Conservation (phyloP, 2,329 filamentous ascomycete species). For the Lecanicillium sp. region DNA sequence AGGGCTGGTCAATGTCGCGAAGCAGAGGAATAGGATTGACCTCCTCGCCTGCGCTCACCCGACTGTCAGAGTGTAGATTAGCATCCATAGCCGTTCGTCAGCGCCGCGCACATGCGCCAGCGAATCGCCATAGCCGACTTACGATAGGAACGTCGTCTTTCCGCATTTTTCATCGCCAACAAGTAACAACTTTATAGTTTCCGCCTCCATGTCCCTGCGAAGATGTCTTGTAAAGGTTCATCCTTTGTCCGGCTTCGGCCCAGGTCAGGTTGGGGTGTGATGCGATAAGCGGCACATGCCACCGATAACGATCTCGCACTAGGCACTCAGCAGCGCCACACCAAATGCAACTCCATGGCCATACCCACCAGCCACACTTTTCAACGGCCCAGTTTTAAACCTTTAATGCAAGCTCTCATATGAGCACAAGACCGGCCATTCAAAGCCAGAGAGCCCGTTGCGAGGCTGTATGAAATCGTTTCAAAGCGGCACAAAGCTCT, state of each 20-base stretch:
- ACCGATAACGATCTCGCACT: conserved; percentile 4
- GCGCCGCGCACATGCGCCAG: no score
- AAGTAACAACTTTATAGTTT: conserved; percentile 45
- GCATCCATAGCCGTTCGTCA: no score
- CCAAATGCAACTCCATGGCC: background rate
- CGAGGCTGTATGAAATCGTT: background rate
- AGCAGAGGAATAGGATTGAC: conserved; percentile 39
- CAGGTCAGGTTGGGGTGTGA: no score
- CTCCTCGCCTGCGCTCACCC: conserved; percentile 40
- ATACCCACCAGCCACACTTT: background rate
- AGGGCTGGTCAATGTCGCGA: conserved; percentile 53
- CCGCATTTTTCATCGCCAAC: conserved; percentile 53
- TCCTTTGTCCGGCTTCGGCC: background rate
- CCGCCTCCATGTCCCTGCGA: conserved; percentile 32
- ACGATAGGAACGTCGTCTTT: conserved; percentile 57
- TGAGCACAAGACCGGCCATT: no score
- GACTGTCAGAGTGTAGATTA: conserved; percentile 25
- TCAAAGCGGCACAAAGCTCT: background rate
- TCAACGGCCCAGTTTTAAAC: conserved; percentile 6
- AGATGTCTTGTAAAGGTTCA: no score
- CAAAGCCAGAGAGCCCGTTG: no score
- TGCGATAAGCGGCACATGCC: conserved; percentile 4
- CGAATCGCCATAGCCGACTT: conserved; percentile 22
- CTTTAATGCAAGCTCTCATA: no score
- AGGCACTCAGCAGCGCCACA: background rate